A percentile compares a stretch with the other conserved stretches of the same genome.
Evolutionary conservation across 2,329 filamentous ascomycete species (phyloP).

Genomic region (Colletotrichum sp.): DNA sequence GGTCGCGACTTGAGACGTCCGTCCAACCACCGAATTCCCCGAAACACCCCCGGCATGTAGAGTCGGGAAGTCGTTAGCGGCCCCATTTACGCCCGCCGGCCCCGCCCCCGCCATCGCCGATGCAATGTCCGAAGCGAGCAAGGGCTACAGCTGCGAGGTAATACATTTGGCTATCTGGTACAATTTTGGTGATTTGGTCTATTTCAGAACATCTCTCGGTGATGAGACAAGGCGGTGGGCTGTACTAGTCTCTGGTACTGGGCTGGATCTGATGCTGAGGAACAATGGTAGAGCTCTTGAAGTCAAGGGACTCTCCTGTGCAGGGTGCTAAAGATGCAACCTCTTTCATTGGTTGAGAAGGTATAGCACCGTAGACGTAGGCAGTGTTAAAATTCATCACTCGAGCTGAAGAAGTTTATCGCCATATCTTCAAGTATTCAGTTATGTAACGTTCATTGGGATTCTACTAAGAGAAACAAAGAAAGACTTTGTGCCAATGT

Average conservation of each 20-base stretch:
- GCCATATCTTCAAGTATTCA: background rate
- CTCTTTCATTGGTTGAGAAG: background rate
- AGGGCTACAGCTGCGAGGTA: background rate
- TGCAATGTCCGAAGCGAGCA: background rate
- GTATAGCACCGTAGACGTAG: background rate
- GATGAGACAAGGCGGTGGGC: no score
- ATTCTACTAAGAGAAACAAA: background rate
- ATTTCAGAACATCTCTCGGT: background rate
- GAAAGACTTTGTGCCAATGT: background rate
- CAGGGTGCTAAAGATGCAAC: background rate
- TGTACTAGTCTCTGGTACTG: no score
- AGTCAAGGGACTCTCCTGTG: no score
- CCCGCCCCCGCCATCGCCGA: background rate
- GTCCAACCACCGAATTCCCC: background rate
- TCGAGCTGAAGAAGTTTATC: background rate
- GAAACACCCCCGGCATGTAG: background rate
- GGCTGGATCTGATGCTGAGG: no score
- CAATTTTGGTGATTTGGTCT: background rate
- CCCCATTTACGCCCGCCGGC: background rate
- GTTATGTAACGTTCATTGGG: background rate
- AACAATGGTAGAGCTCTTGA: no score
- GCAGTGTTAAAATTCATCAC: accelerated
- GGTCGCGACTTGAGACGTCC: background rate
- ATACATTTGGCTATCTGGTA: background rate
- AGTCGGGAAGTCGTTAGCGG: background rate